Evolutionary conservation across 768 basidiomycete species (phyloP).

Genomic region (Sporobolomyces phaffii): DNA sequence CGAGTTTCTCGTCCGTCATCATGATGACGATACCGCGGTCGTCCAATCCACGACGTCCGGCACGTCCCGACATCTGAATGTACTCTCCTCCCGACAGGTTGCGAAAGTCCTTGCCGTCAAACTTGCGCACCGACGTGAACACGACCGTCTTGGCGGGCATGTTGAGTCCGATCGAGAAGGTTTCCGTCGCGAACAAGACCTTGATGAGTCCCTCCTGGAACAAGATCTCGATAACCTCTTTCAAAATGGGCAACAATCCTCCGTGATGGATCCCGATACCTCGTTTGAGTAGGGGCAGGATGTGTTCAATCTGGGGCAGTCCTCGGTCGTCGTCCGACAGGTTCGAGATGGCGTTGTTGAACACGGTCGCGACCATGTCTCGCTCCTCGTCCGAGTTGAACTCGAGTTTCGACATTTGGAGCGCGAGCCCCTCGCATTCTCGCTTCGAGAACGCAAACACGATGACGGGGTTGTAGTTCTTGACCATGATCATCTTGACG

Average conservation of each 20-base stretch:
- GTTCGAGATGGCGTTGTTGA: constrained; percentile 87
- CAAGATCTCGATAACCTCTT: constrained; percentile 97
- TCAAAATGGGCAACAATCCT: constrained; percentile 90
- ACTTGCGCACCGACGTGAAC: constrained; percentile 90
- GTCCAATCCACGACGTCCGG: constrained; percentile 91
- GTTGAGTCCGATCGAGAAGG: constrained; percentile 91
- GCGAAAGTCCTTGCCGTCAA: constrained; percentile 89
- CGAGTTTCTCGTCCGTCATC: constrained; percentile 99
- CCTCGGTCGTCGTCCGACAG: constrained; percentile 78
- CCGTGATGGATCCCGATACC: constrained; percentile 99
- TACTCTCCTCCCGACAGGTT: constrained; percentile 89
- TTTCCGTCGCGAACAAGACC: constrained; percentile 96
- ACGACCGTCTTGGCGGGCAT: constrained; percentile 99
- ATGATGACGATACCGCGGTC: constrained; percentile 99
- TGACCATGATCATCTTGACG: constrained; percentile 94
- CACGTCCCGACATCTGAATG: constrained; percentile 98
- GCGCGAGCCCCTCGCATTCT: constrained; percentile 88
- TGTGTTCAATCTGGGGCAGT: constrained; percentile 85
- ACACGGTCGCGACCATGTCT: constrained; percentile 75
- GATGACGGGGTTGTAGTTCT: constrained; percentile 96
- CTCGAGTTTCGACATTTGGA: constrained; percentile 88
- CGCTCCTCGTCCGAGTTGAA: constrained; percentile 91
- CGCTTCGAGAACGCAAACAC: constrained; percentile 97
- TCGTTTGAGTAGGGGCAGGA: constrained; percentile 84
- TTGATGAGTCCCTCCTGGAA: constrained; percentile 98